Conservation (phyloP, 805 yeast genomes). For the Saturnispora dispora region DNA sequence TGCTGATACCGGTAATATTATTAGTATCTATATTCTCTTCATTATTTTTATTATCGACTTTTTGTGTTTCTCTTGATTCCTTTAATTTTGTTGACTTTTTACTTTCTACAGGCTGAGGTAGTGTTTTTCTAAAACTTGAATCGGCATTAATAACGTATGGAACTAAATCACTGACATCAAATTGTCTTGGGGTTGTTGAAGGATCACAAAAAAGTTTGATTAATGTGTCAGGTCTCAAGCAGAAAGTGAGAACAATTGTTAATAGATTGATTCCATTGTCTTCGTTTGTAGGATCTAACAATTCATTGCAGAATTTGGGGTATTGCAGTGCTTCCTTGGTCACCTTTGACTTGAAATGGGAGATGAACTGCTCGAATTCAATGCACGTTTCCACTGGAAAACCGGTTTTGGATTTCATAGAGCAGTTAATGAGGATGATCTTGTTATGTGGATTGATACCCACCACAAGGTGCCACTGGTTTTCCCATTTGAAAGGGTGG, state of each 20-base stretch:
- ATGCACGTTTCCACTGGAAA: constrained; percentile 22
- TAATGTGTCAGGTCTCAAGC: constrained; percentile 17
- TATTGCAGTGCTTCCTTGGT: constrained; percentile 21
- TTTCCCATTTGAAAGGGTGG: constrained; percentile 26
- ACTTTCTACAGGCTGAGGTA: not conserved
- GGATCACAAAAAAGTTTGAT: constrained; percentile 19
- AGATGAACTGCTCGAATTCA: constrained; percentile 22
- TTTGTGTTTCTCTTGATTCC: not conserved
- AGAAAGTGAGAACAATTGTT: constrained; percentile 23
- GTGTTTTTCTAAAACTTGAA: constrained; percentile 1
- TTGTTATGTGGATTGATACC: constrained; percentile 20
- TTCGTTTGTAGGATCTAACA: constrained; percentile 20
- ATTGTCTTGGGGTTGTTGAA: constrained; percentile 16
- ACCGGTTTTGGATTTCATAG: constrained; percentile 7
- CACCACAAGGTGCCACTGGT: constrained; percentile 28
- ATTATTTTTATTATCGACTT: not conserved
- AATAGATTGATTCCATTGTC: constrained; percentile 26
- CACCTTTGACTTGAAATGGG: constrained; percentile 21
- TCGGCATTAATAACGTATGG: constrained; percentile 20
- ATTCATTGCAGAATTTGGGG: constrained; percentile 18
- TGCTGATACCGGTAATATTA: not conserved
- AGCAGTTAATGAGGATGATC: constrained; percentile 24
- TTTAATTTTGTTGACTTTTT: not conserved
- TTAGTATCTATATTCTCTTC: not conserved
- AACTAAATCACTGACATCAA: constrained; percentile 24